Evolutionary conservation across 371 early-diverging fungal genomes (phyloP).

Genomic region (Mucor indicus): DNA sequence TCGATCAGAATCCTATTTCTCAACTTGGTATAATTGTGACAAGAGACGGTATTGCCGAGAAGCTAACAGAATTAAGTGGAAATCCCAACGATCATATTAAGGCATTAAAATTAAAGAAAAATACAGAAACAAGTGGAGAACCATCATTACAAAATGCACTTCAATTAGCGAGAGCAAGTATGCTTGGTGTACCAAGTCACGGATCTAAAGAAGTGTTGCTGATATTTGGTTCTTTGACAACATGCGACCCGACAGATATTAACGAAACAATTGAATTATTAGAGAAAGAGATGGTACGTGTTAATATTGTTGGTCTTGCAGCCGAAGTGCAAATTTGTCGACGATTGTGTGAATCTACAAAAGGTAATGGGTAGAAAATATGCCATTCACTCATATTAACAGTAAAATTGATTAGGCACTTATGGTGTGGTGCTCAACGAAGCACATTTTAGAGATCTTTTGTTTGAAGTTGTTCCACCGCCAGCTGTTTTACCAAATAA

Average conservation of each 20-base stretch:
- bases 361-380: constrained; percentile 47
- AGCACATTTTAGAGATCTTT: constrained; percentile 70
- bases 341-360: constrained; percentile 68
- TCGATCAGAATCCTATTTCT: constrained; percentile 94
- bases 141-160: constrained; percentile 92
- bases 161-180: constrained; percentile 68
- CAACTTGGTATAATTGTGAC: constrained; percentile 88
- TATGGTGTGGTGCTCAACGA: constrained; percentile 88
- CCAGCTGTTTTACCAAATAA: constrained; percentile 70
- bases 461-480: constrained; percentile 81
- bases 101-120: constrained; percentile 62
- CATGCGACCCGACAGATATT: constrained; percentile 93
- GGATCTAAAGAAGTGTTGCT: constrained; percentile 87
- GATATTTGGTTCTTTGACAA: constrained; percentile 83
- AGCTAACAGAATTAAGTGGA: constrained; percentile 80
- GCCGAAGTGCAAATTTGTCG: constrained; percentile 91
- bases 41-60: constrained; percentile 85
- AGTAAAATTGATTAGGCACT: constrained; percentile 48
- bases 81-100: constrained; percentile 76
- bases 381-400: neutral
- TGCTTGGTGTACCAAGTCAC: constrained; percentile 87
- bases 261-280: constrained; percentile 74
- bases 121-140: constrained; percentile 81
- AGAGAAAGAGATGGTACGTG: constrained; percentile 68
- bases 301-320: constrained; percentile 82